Conservation (phyloP, 371 early-diverging fungal species). For the Mycotypha africana region DNA sequence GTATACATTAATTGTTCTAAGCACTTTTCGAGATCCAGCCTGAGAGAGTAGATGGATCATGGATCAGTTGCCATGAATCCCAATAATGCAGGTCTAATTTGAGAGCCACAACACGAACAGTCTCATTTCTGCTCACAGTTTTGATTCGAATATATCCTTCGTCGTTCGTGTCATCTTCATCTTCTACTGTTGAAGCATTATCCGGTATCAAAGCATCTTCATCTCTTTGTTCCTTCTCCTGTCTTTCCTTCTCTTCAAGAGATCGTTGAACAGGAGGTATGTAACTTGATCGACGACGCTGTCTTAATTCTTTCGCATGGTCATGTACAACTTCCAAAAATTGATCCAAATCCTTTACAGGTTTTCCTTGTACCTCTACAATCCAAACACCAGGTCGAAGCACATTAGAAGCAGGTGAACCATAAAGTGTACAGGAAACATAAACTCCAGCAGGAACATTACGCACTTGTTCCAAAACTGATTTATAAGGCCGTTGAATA, state of each 20-base stretch:
- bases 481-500: conserved; percentile 76
- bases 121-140: conserved; percentile 51
- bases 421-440: conserved; percentile 64
- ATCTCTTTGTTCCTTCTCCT: conserved; percentile 34
- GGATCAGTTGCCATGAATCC: conserved; percentile 64
- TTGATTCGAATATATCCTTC: conserved; percentile 61
- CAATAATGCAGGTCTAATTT: conserved; percentile 71
- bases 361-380: conserved; percentile 52
- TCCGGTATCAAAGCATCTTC: conserved; percentile 8
- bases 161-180: conserved; percentile 17
- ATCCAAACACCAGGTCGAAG: conserved; percentile 71
- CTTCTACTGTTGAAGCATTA: conserved; percentile 1
- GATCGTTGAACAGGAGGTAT: conserved; percentile 26
- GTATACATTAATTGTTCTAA: too few species aligned
- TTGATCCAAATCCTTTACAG: conserved; percentile 41
- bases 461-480: conserved; percentile 77
- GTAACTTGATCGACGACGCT: conserved; percentile 29
- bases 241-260: conserved; percentile 1
- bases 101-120: conserved; percentile 56
- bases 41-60: conserved; percentile 42
- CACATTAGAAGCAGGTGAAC: conserved; percentile 66
- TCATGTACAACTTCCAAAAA: conserved; percentile 45
- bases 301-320: conserved; percentile 17
- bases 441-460: conserved; percentile 72
- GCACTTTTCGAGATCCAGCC: conserved; percentile 55